Percentiles rank a stretch among this genome's conserved stretches.
phyloP scores from a whole-genome alignment of 1,284 basidiomycete species.

The Heimioporus punctisporus region DNA sequence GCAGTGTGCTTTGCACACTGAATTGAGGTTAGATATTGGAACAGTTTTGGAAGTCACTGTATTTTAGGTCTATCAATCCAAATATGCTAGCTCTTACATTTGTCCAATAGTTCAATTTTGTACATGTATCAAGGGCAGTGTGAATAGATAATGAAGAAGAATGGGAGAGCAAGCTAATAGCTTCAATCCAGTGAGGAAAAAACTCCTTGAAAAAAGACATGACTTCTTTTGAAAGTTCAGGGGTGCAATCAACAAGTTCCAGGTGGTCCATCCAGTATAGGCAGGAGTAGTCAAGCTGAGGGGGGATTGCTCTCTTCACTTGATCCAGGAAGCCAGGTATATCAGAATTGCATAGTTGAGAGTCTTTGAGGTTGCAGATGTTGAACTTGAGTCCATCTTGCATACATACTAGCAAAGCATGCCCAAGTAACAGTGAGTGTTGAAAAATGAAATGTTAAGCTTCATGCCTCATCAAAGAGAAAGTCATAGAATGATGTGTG shows the following conservation, averaged over 20 bases:
- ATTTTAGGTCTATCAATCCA: conserved; percentile 1
- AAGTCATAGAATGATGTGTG: not conserved
- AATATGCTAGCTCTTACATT: conserved; percentile 8
- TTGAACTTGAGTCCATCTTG: conserved; percentile 17
- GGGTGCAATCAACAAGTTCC: conserved; percentile 7
- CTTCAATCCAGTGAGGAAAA: conserved; percentile 22
- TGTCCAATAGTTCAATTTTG: conserved; percentile 12
- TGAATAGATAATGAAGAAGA: conserved; percentile 4
- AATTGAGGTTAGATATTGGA: no score
- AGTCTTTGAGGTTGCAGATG: conserved; percentile 23
- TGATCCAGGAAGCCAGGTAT: conserved; percentile 2
- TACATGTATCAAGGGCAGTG: conserved; percentile 12
- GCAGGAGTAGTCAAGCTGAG: conserved; percentile 13
- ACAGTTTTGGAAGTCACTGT: no score
- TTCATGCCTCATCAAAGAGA: not conserved
- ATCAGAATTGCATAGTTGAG: conserved; percentile 8
- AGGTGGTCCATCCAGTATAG: conserved; percentile 24
- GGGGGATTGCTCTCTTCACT: conserved; percentile 9
- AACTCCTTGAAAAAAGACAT: conserved; percentile 18
- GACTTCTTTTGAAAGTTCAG: conserved; percentile 13
- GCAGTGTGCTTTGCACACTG: no score
- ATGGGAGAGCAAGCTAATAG: conserved; percentile 20
- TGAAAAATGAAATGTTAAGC: conserved; percentile 12
- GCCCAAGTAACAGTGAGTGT: conserved; percentile 16
- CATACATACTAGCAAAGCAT: conserved; percentile 14